phyloP scores from a whole-genome alignment of 805 yeast species.

The Torulaspora gathmanii region DNA sequence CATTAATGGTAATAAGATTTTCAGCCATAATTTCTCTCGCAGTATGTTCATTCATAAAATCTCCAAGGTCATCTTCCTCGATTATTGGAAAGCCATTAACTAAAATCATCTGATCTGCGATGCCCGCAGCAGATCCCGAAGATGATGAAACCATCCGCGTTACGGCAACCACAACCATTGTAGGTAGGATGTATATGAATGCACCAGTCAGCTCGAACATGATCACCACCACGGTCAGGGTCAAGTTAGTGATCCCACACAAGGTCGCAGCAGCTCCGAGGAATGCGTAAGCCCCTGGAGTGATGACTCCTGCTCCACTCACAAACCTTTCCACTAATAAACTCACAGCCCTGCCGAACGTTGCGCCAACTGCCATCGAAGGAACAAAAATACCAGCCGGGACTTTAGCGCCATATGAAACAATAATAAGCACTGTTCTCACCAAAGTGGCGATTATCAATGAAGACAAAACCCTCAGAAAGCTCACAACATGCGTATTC shows the following conservation, averaged over 20 bases:
- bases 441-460: constrained; percentile 66
- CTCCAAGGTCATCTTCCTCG: constrained; percentile 55
- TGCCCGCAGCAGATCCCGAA: constrained; percentile 73
- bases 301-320: constrained; percentile 54
- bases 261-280: constrained; percentile 94
- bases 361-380: constrained; percentile 94
- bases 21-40: constrained; percentile 62
- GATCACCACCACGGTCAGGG: constrained; percentile 88
- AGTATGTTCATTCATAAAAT: constrained; percentile 43
- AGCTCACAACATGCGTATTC: constrained; percentile 24
- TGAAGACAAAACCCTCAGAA: constrained; percentile 43
- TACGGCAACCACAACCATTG: constrained; percentile 90
- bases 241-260: constrained; percentile 89
- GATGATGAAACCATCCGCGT: constrained; percentile 75
- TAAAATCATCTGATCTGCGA: constrained; percentile 90
- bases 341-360: constrained; percentile 87
- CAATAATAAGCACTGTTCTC: constrained; percentile 65
- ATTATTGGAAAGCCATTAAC: constrained; percentile 85
- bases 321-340: constrained; percentile 52
- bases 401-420: constrained; percentile 88
- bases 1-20: constrained; percentile 25
- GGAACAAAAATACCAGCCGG: constrained; percentile 99
- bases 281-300: constrained; percentile 93
- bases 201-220: constrained; percentile 98
- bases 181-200: constrained; percentile 81